Percentiles rank a stretch among this genome's conserved stretches.
phyloP scores from a whole-genome alignment of 805 yeast species.

The Candida berthetii region DNA sequence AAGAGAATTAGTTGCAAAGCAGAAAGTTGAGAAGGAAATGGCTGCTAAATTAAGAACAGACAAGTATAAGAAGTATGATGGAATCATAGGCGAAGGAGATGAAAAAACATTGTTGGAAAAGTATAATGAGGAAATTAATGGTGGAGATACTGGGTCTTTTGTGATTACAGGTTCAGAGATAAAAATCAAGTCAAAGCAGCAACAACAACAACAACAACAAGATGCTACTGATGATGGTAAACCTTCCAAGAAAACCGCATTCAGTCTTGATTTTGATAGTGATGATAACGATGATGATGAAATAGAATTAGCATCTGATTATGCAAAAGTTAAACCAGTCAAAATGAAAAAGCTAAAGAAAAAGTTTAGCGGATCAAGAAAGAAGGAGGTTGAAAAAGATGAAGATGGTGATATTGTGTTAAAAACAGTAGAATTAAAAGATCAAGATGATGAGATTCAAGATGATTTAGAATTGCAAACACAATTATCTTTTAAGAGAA shows the following conservation, averaged over 20 bases:
- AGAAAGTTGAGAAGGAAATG: conserved; percentile 10
- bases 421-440: conserved; percentile 19
- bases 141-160: conserved; percentile 8
- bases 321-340: conserved; percentile 19
- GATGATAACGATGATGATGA: conserved; percentile 8
- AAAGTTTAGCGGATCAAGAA: conserved; percentile 8
- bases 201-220: not conserved
- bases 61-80: conserved; percentile 4
- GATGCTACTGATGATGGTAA: not conserved
- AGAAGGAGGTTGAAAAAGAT: conserved; percentile 5
- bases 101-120: conserved; percentile 9
- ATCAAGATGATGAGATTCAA: conserved; percentile 12
- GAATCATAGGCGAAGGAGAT: conserved; percentile 6
- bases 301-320: conserved; percentile 14
- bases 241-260: conserved; percentile 2
- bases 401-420: conserved; percentile 17
- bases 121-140: conserved; percentile 9
- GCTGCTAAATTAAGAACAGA: conserved; percentile 6
- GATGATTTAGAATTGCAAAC: conserved; percentile 18
- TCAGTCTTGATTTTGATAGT: conserved; percentile 8
- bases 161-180: conserved; percentile 7
- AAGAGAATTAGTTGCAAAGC: conserved; percentile 8
- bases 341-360: conserved; percentile 24
- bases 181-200: not conserved
- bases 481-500: conserved; percentile 19